Evolutionary conservation across 495 filamentous ascomycete species (phyloP).

Genomic region (Neurospora pannonica): DNA sequence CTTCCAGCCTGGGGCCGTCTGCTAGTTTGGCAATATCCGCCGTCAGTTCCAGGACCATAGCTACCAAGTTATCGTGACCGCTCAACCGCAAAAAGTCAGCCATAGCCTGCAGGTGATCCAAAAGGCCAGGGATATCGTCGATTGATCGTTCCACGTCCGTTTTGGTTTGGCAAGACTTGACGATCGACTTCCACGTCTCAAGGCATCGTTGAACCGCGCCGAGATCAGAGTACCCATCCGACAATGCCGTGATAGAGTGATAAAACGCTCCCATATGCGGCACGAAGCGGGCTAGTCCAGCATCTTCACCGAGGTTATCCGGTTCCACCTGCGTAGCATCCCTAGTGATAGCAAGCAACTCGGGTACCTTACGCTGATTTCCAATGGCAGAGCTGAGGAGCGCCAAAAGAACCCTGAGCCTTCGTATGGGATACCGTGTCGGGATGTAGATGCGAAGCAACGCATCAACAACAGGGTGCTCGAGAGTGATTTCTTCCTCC

Average conservation of each 20-base stretch:
- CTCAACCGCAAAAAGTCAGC: constrained; percentile 72
- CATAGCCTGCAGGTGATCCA: constrained; percentile 56
- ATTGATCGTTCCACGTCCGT: constrained; percentile 45
- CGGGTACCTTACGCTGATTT: constrained; percentile 15
- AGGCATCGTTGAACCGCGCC: constrained; percentile 41
- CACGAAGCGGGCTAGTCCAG: constrained; percentile 40
- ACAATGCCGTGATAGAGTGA: constrained; percentile 44
- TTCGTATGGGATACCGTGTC: constrained; percentile 33
- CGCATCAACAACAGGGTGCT: constrained; percentile 26
- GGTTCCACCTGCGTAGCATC: constrained; percentile 23
- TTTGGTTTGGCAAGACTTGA: constrained; percentile 38
- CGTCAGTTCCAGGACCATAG: constrained; percentile 37
- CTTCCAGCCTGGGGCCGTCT: constrained; percentile 39
- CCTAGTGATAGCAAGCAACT: constrained; percentile 30
- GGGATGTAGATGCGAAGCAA: constrained; percentile 33
- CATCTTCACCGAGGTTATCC: constrained; percentile 40
- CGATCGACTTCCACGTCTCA: constrained; percentile 41
- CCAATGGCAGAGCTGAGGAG: constrained; percentile 30
- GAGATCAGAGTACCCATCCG: constrained; percentile 36
- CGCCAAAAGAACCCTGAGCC: constrained; percentile 30
- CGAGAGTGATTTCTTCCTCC: constrained; percentile 19
- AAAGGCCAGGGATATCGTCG: constrained; percentile 50
- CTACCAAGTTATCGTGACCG: constrained; percentile 42
- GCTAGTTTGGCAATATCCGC: constrained; percentile 48
- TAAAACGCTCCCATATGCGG: constrained; percentile 51